Evolutionary conservation across 2,329 filamentous ascomycete species (phyloP).

Genomic region (Setomelanomma holmii): DNA sequence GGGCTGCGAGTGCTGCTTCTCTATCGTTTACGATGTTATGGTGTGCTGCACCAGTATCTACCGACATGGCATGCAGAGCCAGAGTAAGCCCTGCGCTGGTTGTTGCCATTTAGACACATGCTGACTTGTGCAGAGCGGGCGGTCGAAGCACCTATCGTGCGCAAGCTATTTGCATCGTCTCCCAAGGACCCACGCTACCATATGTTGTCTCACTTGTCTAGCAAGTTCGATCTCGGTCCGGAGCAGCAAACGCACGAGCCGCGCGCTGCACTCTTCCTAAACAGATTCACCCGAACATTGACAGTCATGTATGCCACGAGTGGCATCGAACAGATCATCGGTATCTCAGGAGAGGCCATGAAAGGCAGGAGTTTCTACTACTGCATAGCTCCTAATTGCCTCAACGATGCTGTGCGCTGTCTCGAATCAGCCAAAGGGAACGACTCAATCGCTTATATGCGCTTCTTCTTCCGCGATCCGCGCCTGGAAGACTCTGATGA

Average conservation of each 20-base stretch:
- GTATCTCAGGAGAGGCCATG: slow-evolving; percentile 72
- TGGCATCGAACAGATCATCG: slow-evolving; percentile 76
- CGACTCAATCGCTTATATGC: slow-evolving; percentile 87
- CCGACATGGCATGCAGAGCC: slow-evolving; percentile 69
- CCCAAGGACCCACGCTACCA: slow-evolving; percentile 85
- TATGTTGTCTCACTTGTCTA: slow-evolving; percentile 85
- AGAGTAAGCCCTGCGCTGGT: slow-evolving; percentile 65
- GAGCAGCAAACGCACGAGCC: slow-evolving; percentile 71
- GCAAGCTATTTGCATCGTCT: slow-evolving; percentile 80
- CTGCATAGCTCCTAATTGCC: slow-evolving; percentile 79
- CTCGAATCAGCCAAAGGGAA: slow-evolving; percentile 88
- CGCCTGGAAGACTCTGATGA: slow-evolving; percentile 56
- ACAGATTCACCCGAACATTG: slow-evolving; percentile 82
- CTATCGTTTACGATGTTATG: slow-evolving; percentile 85
- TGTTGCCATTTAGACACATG: neutral
- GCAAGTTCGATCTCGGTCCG: slow-evolving; percentile 72
- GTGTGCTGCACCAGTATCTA: slow-evolving; percentile 86
- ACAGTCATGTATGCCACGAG: slow-evolving; percentile 88
- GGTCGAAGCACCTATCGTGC: slow-evolving; percentile 77
- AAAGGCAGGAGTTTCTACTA: slow-evolving; percentile 85
- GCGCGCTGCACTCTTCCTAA: slow-evolving; percentile 82
- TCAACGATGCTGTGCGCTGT: slow-evolving; percentile 77
- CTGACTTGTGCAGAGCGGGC: slow-evolving; percentile 69
- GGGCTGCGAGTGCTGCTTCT: slow-evolving; percentile 87
- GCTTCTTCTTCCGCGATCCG: slow-evolving; percentile 84